Base-by-base conservation (phyloP, 208 protist genomes). In the Leishmania turanica region DNA sequence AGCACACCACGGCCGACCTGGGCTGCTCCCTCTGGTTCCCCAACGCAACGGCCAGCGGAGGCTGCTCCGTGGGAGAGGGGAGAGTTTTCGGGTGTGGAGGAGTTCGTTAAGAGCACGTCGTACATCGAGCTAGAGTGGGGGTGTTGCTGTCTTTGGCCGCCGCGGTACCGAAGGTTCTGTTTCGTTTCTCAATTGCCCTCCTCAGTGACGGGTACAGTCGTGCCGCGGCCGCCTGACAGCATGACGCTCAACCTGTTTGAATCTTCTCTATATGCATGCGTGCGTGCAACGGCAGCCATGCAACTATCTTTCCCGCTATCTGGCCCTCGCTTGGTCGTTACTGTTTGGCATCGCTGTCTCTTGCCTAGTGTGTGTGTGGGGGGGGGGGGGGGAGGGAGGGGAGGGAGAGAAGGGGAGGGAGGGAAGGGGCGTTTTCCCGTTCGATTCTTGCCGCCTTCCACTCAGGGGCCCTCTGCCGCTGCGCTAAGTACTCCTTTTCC, bases 21-120 rank as follows among this genome's bases (percentile, higher is more conserved):
- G 64, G 74, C 45, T 34, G 45, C 2, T 78, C 65, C 31, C 80
- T 79, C 47, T 86, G 72, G 64, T 66, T 79, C 45, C 75, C 77
- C 6, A 19, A 65, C 42, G 53, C 53, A 0, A 47, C n/a, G 21
- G 77, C 34, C 51, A 82, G 78, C 49, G 74, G 74, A 56, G 21
- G 66, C 24, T 21, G 1, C 45, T 31, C 3, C 72, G 40, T 0
- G 2, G 49, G 37, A 27, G 60, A 64, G 58, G 64, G 27, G 13
- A 40, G 51, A 54, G 51, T 5, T 79, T 4, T 19, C 1, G 19
- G 76, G 13, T 11, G 27, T 60, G 11, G 34, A 72, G 17, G 13
- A 19, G n/a, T 31, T 45, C 19, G 11, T 58, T 21, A 9, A 56
- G 40, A 34, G 21, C 47, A 27, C 42, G 47, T 72, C 9, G 21